Base-by-base conservation (phyloP, 2,329 filamentous ascomycete genomes). In the Pseudonectria buxi region DNA sequence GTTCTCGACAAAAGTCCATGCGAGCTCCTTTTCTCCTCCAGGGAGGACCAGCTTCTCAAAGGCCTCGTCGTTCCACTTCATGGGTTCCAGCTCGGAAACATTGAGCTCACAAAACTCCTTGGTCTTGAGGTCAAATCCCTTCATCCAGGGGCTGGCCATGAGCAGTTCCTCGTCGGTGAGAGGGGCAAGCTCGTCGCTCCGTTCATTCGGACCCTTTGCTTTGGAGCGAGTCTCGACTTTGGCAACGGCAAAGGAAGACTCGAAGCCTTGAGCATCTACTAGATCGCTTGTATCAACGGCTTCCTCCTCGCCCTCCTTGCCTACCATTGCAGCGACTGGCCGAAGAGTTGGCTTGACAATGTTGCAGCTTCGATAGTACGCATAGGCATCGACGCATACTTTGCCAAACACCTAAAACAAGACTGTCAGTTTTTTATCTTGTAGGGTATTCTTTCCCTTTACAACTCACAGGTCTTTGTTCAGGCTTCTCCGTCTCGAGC, bases 1-100 rank as follows among this genome's bases (percentile, higher is more conserved):
- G 44, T 56, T 58, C 44, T 61, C 56, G 10, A 63, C 56, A 41
- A 65, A 63, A 14, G 49, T 54, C 62, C 53, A 65, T 25, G 51
- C 57, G 30, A 58, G 51, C 31, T 66, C 51, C 37, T 66, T 68
- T 37, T 60, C 56, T 11, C 50, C 51, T 0, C 50, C 49, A 0
- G 59, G 58, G 1, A 65, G 54, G 1, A 64, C 56, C 3, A 65
- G 53, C 24, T 58, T 57, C 1, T 60, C 51, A 37, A 60, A 63
- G 1, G 58, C 57, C 4, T 54, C 45, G 30, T 59, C 57, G 31
- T 62, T 62, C 59, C 61, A 65, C 2, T 28, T 38, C 7, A 60
- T 53, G 7, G 43, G 37, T 25, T 39, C 29, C 14, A 48, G 26
- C 7, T 43, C 35, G 1, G 38, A 32, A 3, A 48, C 32, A 13